These are phyloP conservation scores for Wickerhamiella azyma DNA, from an alignment of 805 yeast species.

Conservation along the genomic window DNA sequence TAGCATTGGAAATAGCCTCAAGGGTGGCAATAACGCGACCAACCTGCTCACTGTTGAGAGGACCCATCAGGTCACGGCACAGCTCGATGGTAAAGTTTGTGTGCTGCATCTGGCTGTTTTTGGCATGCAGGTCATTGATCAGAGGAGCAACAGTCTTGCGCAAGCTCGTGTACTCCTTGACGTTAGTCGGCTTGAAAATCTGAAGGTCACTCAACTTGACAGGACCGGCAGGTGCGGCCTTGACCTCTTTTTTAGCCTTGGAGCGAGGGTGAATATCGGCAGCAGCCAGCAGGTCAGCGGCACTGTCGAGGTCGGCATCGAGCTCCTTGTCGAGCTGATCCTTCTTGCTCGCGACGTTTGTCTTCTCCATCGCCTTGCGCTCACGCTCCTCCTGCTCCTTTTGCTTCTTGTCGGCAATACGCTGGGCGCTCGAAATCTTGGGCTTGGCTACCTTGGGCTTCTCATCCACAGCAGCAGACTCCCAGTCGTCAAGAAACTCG, in stretches of 20 bases:
- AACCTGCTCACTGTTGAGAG: slow-evolving; percentile 66
- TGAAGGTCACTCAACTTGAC: slow-evolving; percentile 32
- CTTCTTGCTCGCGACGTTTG: slow-evolving; percentile 53
- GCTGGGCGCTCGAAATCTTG: slow-evolving; percentile 31
- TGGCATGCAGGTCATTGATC: slow-evolving; percentile 45
- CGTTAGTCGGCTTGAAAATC: slow-evolving; percentile 69
- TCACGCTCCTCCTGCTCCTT: slow-evolving; percentile 36
- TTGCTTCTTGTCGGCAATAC: slow-evolving; percentile 28
- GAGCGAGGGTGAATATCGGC: slow-evolving; percentile 27
- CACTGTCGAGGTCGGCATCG: slow-evolving; percentile 77
- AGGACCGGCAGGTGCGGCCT: slow-evolving; percentile 27
- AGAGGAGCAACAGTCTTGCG: slow-evolving; percentile 57
- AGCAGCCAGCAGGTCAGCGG: slow-evolving; percentile 85
- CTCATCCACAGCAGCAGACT: slow-evolving; percentile 48
- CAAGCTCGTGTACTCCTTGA: slow-evolving; percentile 65
- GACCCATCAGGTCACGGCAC: slow-evolving; percentile 70
- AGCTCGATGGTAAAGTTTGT: slow-evolving; percentile 71
- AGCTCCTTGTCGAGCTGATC: slow-evolving; percentile 68
- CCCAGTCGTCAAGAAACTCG: slow-evolving; percentile 81
- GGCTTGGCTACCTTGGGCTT: slow-evolving; percentile 32
- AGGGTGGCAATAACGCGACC: slow-evolving; percentile 78
- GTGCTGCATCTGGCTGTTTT: slow-evolving; percentile 48
- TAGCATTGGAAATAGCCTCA: slow-evolving; percentile 67
- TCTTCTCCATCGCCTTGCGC: slow-evolving; percentile 33
- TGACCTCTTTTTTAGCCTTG: slow-evolving; percentile 30